Evolutionary conservation across 371 early-diverging fungal species (phyloP).

Genomic region (Mucor saturninus): DNA sequence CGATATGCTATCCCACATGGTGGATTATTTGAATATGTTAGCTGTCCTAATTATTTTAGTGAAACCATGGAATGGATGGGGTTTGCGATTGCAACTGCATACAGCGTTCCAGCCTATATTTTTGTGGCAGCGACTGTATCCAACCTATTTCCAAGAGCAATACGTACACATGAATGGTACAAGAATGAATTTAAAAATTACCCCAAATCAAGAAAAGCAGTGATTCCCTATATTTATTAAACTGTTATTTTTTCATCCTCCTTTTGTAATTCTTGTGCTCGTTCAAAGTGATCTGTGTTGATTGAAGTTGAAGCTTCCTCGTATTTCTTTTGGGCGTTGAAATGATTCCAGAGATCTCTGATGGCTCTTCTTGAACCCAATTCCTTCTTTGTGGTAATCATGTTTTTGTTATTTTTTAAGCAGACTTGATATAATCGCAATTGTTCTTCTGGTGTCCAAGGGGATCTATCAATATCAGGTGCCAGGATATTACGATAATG

Average conservation of each 20-base stretch:
- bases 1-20: constrained; percentile 64
- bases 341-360: constrained; percentile 52
- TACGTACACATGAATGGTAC: constrained; percentile 67
- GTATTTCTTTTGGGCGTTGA: neutral
- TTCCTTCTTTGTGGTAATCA: constrained; percentile 30
- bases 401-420: constrained; percentile 13
- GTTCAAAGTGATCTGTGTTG: neutral
- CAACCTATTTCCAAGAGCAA: constrained; percentile 69
- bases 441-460: constrained; percentile 43
- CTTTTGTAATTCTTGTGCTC: neutral
- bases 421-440: constrained; percentile 19
- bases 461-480: constrained; percentile 40
- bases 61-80: constrained; percentile 73
- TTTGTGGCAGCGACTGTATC: constrained; percentile 57
- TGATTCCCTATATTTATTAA: constrained; percentile 60
- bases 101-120: constrained; percentile 52
- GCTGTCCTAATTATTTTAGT: constrained; percentile 70
- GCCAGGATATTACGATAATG: constrained; percentile 41
- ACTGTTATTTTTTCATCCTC: constrained; percentile 20
- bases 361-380: constrained; percentile 27
- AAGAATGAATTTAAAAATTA: constrained; percentile 52
- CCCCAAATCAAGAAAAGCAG: constrained; percentile 54
- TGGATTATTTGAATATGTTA: constrained; percentile 58
- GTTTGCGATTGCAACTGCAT: constrained; percentile 50
- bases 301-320: too few species aligned